Evolutionary conservation across 2,329 filamentous ascomycete species (phyloP).

Genomic region (Alternaria hordeiaustralica): DNA sequence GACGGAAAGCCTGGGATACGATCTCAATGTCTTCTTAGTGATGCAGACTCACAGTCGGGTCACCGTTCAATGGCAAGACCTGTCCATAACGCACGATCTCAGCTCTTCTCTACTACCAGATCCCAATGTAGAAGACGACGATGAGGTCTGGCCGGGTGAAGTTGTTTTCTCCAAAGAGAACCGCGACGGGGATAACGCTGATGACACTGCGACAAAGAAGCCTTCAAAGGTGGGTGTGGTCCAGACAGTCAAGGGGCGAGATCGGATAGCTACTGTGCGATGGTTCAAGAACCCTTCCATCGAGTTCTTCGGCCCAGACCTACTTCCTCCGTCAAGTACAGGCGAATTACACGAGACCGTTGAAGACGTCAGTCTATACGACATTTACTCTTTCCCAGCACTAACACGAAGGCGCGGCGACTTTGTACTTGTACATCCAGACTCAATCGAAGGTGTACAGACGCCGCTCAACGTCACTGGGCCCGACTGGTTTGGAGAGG

Average conservation of each 20-base stretch:
- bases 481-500: slow-evolving; percentile 63
- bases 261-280: slow-evolving; percentile 62
- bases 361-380: slow-evolving; percentile 65
- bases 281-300: slow-evolving; percentile 57
- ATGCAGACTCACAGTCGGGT: slow-evolving; percentile 57
- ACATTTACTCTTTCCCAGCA: slow-evolving; percentile 59
- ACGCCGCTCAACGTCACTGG: slow-evolving; percentile 23
- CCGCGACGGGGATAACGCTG: slow-evolving; percentile 16
- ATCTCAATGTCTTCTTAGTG: slow-evolving; percentile 64
- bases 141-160: slow-evolving; percentile 64
- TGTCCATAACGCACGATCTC: slow-evolving; percentile 56
- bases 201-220: slow-evolving; percentile 42
- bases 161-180: slow-evolving; percentile 58
- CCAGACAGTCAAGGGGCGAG: slow-evolving; percentile 61
- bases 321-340: slow-evolving; percentile 53
- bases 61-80: slow-evolving; percentile 66
- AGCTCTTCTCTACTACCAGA: slow-evolving; percentile 58
- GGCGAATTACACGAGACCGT: slow-evolving; percentile 51
- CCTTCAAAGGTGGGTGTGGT: slow-evolving; percentile 63
- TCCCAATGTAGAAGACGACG: slow-evolving; percentile 60
- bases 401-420: slow-evolving; percentile 59
- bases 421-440: slow-evolving; percentile 58
- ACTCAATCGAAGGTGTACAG: slow-evolving; percentile 19
- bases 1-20: slow-evolving; percentile 60
- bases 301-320: slow-evolving; percentile 41